These are phyloP conservation scores for Leishmania amazonensis DNA, from an alignment of 208 protist genomes.

Conservation along the genomic window DNA sequence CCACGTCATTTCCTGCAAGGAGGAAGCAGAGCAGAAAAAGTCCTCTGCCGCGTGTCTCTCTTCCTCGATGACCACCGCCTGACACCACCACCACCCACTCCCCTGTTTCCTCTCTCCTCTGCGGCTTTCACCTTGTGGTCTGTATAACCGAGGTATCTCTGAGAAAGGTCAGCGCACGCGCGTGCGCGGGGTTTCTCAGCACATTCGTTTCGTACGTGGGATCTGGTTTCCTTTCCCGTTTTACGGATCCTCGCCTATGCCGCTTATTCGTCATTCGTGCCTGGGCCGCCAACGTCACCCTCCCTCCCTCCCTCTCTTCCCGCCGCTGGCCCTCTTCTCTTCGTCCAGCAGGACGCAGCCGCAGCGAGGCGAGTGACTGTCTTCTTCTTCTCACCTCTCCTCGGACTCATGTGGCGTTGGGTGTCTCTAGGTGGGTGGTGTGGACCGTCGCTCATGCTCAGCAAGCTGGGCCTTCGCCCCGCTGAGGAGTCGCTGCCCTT, in stretches of 20 bases:
- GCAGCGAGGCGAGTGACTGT: background rate
- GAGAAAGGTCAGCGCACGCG: background rate
- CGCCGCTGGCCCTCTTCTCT: background rate
- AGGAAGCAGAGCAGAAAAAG: background rate
- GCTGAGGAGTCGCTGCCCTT: constrained; percentile 65
- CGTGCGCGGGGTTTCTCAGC: background rate
- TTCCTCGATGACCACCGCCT: background rate
- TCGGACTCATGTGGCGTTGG: constrained; percentile 64
- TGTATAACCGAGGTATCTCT: background rate
- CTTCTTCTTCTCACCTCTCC: background rate
- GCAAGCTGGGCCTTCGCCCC: constrained; percentile 62
- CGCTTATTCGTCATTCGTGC: background rate
- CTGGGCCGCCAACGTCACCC: background rate
- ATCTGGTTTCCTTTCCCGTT: background rate
- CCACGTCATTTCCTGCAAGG: background rate
- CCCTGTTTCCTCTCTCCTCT: background rate
- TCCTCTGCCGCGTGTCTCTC: background rate
- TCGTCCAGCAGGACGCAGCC: background rate
- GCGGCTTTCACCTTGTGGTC: background rate
- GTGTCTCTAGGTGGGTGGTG: constrained; percentile 87
- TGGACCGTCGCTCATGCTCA: constrained; percentile 76
- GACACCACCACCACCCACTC: too few relatives aligned
- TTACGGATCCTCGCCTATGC: background rate
- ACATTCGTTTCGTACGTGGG: background rate
- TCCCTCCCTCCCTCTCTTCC: background rate